Percentiles rank a stretch among this genome's conserved stretches.
Evolutionary conservation across 2,329 filamentous ascomycete species (phyloP).

Genomic region (Helicocarpus griseus): DNA sequence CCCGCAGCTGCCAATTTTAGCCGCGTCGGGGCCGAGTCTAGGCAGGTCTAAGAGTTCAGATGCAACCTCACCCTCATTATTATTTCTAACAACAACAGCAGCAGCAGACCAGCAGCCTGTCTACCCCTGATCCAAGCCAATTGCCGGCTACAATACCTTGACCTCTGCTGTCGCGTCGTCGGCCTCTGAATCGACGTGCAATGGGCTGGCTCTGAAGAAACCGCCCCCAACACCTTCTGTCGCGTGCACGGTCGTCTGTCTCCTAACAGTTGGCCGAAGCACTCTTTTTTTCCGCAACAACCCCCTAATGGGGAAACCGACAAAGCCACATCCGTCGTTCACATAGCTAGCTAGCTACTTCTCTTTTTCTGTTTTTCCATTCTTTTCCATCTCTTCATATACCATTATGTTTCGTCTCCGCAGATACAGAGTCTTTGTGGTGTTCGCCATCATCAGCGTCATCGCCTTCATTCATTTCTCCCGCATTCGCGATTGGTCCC

Average conservation of each 20-base stretch:
- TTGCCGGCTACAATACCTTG: neutral
- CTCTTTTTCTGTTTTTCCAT: no score
- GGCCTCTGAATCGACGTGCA: neutral
- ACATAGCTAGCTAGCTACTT: no score
- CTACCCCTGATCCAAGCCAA: neutral
- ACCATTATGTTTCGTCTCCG: slow-evolving; percentile 39
- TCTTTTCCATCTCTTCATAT: neutral
- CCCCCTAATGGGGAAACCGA: no score
- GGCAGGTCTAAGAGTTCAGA: no score
- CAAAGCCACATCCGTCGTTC: no score
- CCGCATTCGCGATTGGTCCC: slow-evolving; percentile 32
- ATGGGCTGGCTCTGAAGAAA: neutral
- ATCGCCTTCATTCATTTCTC: slow-evolving; percentile 44
- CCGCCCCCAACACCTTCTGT: neutral
- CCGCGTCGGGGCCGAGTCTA: no score
- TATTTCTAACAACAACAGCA: no score
- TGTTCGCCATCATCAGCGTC: slow-evolving; percentile 35
- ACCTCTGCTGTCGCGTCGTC: neutral
- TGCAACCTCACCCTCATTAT: no score
- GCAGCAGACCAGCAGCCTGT: no score
- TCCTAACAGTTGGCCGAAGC: no score
- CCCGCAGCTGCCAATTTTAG: no score
- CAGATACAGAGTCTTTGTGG: slow-evolving; percentile 38
- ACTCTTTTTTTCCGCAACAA: neutral
- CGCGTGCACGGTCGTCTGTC: no score